A percentile compares a stretch with the other conserved stretches of the same genome.
Evolutionary conservation across 352 stramenopile species (phyloP).

Genomic region (Phytophthora tubulina): DNA sequence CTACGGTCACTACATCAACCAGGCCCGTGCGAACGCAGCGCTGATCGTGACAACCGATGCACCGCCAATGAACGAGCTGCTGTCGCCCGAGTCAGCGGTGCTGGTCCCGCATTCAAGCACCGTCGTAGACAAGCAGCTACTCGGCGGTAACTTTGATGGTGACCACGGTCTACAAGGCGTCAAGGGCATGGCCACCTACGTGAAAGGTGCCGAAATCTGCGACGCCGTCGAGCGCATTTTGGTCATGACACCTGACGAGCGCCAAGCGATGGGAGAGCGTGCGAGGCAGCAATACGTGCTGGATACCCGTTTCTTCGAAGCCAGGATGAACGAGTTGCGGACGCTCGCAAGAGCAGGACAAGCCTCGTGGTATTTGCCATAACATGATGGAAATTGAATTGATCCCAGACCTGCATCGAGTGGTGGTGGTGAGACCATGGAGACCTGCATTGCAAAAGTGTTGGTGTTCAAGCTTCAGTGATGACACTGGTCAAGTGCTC

Average conservation of each 20-base stretch:
- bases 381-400: conserved; percentile 21
- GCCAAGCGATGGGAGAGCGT: conserved; percentile 40
- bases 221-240: conserved; percentile 51
- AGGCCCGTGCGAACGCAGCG: conserved; percentile 55
- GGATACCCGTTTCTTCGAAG: conserved; percentile 37
- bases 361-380: conserved; percentile 18
- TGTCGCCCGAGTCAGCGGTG: conserved; percentile 51
- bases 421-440: conserved; percentile 3
- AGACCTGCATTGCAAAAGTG: neutral
- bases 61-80: conserved; percentile 70
- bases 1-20: conserved; percentile 81
- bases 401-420: neutral
- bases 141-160: conserved; percentile 46
- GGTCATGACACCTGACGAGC: conserved; percentile 44
- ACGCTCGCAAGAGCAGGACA: conserved; percentile 14
- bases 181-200: conserved; percentile 55
- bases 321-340: conserved; percentile 40
- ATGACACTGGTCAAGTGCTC: conserved; percentile 1
- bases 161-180: conserved; percentile 50
- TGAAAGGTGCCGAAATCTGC: conserved; percentile 57
- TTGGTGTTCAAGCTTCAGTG: neutral
- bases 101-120: conserved; percentile 40
- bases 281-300: conserved; percentile 43
- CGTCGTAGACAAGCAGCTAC: conserved; percentile 44
- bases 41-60: conserved; percentile 65